Base-by-base conservation (phyloP, 768 basidiomycete genomes). In the Gloeophyllum trabeum region DNA sequence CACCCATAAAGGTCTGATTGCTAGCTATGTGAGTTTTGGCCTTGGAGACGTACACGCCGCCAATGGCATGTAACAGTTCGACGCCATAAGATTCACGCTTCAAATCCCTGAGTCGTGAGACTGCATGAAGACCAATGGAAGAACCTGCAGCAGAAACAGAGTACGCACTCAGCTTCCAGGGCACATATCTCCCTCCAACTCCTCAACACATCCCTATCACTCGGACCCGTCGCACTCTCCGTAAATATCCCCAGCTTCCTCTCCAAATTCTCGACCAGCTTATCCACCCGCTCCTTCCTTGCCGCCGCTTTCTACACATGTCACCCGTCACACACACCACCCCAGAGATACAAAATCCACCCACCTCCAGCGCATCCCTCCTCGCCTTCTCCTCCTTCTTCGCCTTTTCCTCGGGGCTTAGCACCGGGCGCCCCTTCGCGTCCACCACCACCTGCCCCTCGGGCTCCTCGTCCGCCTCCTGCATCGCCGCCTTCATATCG, bases 401-500 rank as follows among this genome's bases (percentile, higher is more conserved):
- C 25, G 64, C 64, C 44, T 61, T 64, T 50, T 67, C 61, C 49
- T 67, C 69, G 1, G 64, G 62, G 14, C 54, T 56, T 18, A 67
- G 36, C 19, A 66, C 56, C 37, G 61, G 60, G 14, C 54, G 49
- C 4, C 73, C 75, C 46, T 71, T 74, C 22, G 67, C 69, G 52
- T 76, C 82, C 42, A 52, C 60, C 42, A 65, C 65, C 13, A 54
- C 54, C 45, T 64, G 61, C 45, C 61, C 63, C 22, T 47, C 53
- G 34, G 57, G 60, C 0, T 68, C 74, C 39, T 85, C 85, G 26
- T 83, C 84, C 0, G 79, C 88, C 55, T 92, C 89, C 54, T 93
- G 90, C 54, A 93, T 60, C 3, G 88, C 91, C 2, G 81, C 72
- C 66, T 94, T 94, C 91, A 94, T 92, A 53, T 94, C 91, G 51